Evolutionary conservation across 2,329 filamentous ascomycete genomes (phyloP).

Genomic region (Colletotrichum sp.): DNA sequence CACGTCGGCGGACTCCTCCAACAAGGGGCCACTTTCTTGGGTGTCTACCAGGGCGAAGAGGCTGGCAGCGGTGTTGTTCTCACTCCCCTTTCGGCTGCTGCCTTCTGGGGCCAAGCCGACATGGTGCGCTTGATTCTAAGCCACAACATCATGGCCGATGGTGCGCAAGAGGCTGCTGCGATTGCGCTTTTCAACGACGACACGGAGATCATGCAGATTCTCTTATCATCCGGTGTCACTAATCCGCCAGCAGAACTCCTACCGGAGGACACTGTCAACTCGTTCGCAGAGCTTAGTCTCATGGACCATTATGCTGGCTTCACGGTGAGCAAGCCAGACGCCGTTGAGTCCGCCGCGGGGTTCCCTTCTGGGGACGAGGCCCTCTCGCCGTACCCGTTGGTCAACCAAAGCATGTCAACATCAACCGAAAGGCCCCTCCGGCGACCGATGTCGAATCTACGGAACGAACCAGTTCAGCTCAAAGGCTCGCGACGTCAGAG

Average conservation of each 20-base stretch:
- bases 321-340: too few species aligned
- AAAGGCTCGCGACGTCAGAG: background rate
- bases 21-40: conserved; percentile 26
- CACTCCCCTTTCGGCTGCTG: conserved; percentile 31
- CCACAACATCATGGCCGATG: conserved; percentile 14
- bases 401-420: background rate
- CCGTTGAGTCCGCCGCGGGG: background rate
- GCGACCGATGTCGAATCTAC: background rate
- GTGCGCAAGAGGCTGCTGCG: conserved; percentile 25
- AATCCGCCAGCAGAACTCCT: background rate
- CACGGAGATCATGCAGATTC: conserved; percentile 22
- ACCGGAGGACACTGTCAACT: background rate
- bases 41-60: background rate
- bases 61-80: conserved; percentile 18
- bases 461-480: background rate
- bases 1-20: conserved; percentile 22
- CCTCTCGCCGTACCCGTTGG: background rate
- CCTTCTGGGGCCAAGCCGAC: conserved; percentile 28
- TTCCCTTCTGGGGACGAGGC: background rate
- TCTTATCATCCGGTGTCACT: conserved; percentile 17
- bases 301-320: background rate
- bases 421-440: background rate
- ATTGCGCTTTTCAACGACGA: conserved; percentile 24
- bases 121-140: conserved; percentile 27
- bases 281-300: background rate